Conservation (phyloP, 495 filamentous ascomycete species). For the Trichoderma reesei region DNA sequence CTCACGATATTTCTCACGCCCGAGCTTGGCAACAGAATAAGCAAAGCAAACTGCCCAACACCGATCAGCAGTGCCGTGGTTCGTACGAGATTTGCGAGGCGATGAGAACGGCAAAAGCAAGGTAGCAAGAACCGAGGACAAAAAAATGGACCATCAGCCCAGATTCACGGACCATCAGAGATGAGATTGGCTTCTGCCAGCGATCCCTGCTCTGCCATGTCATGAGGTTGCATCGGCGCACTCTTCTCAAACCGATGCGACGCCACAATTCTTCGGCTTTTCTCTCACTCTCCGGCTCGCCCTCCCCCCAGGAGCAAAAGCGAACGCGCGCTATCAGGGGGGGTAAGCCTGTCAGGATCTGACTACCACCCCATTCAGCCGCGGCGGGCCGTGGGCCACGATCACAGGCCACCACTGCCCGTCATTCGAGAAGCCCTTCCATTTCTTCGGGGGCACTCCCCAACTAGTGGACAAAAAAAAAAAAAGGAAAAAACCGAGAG, state of each 20-base stretch:
- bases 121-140: not conserved
- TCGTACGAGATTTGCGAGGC: too few relatives aligned
- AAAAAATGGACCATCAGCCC: not conserved
- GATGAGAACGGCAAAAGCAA: too few relatives aligned
- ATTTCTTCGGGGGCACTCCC: too few relatives aligned
- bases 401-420: slow-evolving; percentile 9
- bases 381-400: slow-evolving; percentile 6
- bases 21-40: too few relatives aligned
- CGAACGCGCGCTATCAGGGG: slow-evolving; percentile 6
- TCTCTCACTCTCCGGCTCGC: slow-evolving; percentile 5
- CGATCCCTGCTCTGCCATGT: slow-evolving; percentile 6
- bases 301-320: slow-evolving; percentile 1
- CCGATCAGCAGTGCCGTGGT: too few relatives aligned
- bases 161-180: slow-evolving; percentile 1
- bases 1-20: too few relatives aligned
- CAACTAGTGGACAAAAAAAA: too few relatives aligned
- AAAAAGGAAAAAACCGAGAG: too few relatives aligned
- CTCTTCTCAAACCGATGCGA: slow-evolving; percentile 6
- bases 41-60: too few relatives aligned
- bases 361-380: slow-evolving; percentile 7
- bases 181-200: not conserved
- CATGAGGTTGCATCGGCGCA: slow-evolving; percentile 8
- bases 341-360: slow-evolving; percentile 7
- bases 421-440: not conserved
- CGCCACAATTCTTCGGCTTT: slow-evolving; percentile 4